Evolutionary conservation across 228 moss, liverwort and hornwort genomes (phyloP).

Genomic region (Sphagnum magellanicum): DNA sequence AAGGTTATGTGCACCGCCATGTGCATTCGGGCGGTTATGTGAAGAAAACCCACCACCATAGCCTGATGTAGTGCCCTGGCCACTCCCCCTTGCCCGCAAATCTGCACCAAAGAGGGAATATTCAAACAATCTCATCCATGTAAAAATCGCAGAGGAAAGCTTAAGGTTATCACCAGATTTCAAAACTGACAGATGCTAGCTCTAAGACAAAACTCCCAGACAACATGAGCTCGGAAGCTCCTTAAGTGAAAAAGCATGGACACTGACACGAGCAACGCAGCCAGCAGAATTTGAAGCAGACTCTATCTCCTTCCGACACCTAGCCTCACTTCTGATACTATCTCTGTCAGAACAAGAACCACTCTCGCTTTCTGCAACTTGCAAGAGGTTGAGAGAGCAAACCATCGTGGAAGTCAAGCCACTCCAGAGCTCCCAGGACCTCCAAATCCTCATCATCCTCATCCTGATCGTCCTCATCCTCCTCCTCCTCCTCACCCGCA

Average conservation of each 20-base stretch:
- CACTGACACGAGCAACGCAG: too few relatives aligned
- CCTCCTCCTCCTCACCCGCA: constrained; percentile 1
- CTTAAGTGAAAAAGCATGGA: too few relatives aligned
- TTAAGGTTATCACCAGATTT: background rate
- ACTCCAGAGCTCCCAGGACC: constrained; percentile 43
- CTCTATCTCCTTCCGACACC: too few relatives aligned
- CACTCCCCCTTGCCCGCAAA: constrained; percentile 36
- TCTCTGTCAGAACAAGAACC: background rate
- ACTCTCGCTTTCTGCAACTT: background rate
- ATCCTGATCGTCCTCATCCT: constrained; percentile 8
- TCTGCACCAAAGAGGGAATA: constrained; percentile 11
- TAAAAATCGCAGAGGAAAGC: background rate
- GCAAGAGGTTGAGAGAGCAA: background rate
- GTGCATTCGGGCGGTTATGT: constrained; percentile 48
- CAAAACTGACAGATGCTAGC: too few relatives aligned
- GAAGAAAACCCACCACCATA: constrained; percentile 31
- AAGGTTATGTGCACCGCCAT: constrained; percentile 45
- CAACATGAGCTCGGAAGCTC: too few relatives aligned
- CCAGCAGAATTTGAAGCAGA: too few relatives aligned
- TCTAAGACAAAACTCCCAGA: too few relatives aligned
- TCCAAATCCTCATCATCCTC: constrained; percentile 27
- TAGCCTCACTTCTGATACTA: background rate
- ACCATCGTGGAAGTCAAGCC: constrained; percentile 64
- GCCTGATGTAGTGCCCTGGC: constrained; percentile 24
- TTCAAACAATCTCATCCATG: background rate